Evolutionary conservation across 2,329 filamentous ascomycete genomes (phyloP).

Genomic region (Eutypa lata): DNA sequence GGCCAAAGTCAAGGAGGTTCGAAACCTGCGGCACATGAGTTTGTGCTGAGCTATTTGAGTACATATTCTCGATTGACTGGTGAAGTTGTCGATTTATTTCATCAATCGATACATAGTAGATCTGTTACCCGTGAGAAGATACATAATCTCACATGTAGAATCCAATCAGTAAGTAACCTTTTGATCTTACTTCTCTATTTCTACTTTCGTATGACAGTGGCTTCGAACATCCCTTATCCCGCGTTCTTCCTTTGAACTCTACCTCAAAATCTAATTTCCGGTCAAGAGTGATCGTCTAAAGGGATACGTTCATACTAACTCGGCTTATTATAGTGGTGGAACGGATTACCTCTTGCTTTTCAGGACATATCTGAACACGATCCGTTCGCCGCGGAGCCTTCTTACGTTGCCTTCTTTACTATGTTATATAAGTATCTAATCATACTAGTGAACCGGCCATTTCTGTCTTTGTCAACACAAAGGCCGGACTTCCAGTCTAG

Average conservation of each 20-base stretch:
- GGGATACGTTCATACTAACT: not conserved
- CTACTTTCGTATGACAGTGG: not conserved
- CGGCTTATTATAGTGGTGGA: constrained; percentile 5
- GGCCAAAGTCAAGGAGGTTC: not conserved
- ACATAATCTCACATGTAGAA: constrained; percentile 4
- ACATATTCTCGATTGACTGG: constrained; percentile 5
- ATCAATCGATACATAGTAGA: constrained; percentile 6
- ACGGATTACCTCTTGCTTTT: constrained; percentile 5
- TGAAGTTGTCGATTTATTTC: constrained; percentile 7
- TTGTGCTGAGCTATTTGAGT: constrained; percentile 2
- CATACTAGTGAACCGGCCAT: constrained; percentile 8
- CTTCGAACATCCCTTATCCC: too few species aligned
- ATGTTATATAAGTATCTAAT: constrained; percentile 5
- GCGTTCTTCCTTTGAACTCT: not conserved
- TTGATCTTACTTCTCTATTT: not conserved
- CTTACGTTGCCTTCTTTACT: constrained; percentile 5
- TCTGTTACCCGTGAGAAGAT: constrained; percentile 5
- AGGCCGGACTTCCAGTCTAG: constrained; percentile 6
- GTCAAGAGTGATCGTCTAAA: too few species aligned
- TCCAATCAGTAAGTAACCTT: not conserved
- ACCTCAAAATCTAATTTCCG: not conserved
- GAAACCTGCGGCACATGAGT: not conserved
- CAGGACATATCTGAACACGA: not conserved
- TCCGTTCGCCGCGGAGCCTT: not conserved
- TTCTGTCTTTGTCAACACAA: constrained; percentile 4